Evolutionary conservation across 192 early-diverging fungal species (phyloP).

Genomic region (Backusella tarrabulga): DNA sequence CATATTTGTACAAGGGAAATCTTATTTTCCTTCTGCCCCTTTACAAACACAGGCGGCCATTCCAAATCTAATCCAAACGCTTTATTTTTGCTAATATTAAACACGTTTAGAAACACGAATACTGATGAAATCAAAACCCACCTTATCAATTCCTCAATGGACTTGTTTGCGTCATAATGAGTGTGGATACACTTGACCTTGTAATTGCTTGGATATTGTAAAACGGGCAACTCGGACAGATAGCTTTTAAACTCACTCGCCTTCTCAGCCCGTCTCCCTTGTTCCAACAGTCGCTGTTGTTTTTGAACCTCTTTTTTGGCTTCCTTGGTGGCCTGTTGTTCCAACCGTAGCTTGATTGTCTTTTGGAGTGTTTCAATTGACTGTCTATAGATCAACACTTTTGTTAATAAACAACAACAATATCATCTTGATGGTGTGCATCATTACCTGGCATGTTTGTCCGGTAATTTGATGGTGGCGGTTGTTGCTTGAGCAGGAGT

Average conservation of each 20-base stretch:
- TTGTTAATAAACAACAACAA: background rate
- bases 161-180: background rate
- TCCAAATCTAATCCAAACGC: constrained; percentile 35
- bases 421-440: background rate
- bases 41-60: constrained; percentile 32
- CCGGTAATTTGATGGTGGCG: background rate
- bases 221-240: background rate
- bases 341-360: too few species aligned
- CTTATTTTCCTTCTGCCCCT: constrained; percentile 26
- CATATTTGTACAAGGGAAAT: constrained; percentile 29
- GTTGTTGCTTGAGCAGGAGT: background rate
- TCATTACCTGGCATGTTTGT: background rate
- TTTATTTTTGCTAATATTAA: background rate
- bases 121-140: background rate
- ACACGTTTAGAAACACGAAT: background rate
- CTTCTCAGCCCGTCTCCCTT: background rate
- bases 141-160: background rate
- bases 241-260: background rate
- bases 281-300: background rate
- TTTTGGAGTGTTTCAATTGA: background rate
- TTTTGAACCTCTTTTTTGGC: background rate
- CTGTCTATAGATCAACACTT: background rate
- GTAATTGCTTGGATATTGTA: constrained; percentile 4
- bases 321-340: background rate
- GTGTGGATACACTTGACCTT: background rate